Evolutionary conservation across 345 rosid genomes (phyloP).

Genomic region (Hibiscus mutabilis): DNA sequence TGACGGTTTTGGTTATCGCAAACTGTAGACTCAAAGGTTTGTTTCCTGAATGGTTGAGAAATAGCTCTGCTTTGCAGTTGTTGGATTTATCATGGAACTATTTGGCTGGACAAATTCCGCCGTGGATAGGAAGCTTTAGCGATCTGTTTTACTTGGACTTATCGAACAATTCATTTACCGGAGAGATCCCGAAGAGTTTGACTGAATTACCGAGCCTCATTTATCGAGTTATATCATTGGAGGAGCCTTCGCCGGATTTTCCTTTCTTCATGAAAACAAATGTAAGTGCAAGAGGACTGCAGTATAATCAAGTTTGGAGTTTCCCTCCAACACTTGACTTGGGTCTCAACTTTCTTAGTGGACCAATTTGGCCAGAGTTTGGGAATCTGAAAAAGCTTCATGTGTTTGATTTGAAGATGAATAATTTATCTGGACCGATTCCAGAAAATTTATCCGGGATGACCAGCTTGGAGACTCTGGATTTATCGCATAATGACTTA

Average conservation of each 20-base stretch:
- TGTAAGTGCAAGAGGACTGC: neutral
- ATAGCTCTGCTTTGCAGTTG: neutral
- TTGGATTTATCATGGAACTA: neutral
- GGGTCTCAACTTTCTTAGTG: neutral
- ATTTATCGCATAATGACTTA: neutral
- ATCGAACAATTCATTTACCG: neutral
- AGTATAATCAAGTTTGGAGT: neutral
- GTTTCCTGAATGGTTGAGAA: neutral
- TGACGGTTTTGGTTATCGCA: neutral
- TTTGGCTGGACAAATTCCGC: neutral
- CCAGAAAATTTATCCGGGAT: neutral
- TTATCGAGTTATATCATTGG: neutral
- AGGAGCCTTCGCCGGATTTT: neutral
- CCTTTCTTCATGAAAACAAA: neutral
- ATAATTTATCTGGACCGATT: neutral
- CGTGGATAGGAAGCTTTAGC: neutral
- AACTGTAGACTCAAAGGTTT: neutral
- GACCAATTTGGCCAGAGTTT: neutral
- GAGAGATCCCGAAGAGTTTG: neutral
- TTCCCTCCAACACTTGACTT: neutral
- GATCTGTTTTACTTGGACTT: neutral
- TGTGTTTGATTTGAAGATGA: neutral
- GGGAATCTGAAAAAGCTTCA: neutral
- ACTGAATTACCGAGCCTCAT: neutral
- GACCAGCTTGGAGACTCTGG: neutral